These are phyloP conservation scores for Kluyveromyces starmeri DNA, from an alignment of 805 yeast species.

Conservation along the genomic window DNA sequence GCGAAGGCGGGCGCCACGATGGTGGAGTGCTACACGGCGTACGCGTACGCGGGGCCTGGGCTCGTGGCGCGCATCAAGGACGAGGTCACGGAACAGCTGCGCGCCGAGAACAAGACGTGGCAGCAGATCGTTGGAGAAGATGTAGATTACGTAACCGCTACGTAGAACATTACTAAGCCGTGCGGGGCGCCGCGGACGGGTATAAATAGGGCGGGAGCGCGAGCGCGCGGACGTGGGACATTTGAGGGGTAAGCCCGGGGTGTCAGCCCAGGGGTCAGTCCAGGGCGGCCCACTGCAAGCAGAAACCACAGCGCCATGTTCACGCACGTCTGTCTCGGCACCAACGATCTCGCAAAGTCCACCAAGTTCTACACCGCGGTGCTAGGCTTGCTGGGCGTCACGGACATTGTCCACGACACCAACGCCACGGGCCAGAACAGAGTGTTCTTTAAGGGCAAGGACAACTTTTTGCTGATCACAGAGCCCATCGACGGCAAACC, in stretches of 20 bases:
- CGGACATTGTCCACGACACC: neutral
- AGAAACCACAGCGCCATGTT: too few species aligned
- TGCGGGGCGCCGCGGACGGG: too few species aligned
- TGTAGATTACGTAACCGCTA: slow-evolving; percentile 27
- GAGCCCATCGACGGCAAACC: neutral
- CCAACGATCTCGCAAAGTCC: neutral
- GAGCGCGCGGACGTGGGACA: too few species aligned
- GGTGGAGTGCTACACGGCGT: slow-evolving; percentile 79
- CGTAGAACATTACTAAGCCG: too few species aligned
- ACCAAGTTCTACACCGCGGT: neutral
- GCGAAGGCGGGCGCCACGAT: slow-evolving; percentile 92
- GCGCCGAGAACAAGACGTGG: slow-evolving; percentile 78
- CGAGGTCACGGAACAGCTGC: slow-evolving; percentile 50
- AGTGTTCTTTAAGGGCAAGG: neutral
- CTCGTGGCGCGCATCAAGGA: slow-evolving; percentile 52
- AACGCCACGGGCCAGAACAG: neutral
- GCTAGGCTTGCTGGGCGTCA: neutral
- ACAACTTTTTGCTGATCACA: neutral
- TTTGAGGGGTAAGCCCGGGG: too few species aligned
- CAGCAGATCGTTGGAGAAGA: slow-evolving; percentile 64
- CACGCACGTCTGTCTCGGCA: neutral
- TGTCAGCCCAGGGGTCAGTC: too few species aligned
- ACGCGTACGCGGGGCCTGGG: slow-evolving; percentile 91
- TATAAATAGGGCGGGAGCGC: too few species aligned
- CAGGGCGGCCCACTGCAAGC: too few species aligned